A percentile compares a stretch with the other conserved stretches of the same genome.
Evolutionary conservation across 345 rosid species (phyloP).

Genomic region (Anastatica hierochuntica): DNA sequence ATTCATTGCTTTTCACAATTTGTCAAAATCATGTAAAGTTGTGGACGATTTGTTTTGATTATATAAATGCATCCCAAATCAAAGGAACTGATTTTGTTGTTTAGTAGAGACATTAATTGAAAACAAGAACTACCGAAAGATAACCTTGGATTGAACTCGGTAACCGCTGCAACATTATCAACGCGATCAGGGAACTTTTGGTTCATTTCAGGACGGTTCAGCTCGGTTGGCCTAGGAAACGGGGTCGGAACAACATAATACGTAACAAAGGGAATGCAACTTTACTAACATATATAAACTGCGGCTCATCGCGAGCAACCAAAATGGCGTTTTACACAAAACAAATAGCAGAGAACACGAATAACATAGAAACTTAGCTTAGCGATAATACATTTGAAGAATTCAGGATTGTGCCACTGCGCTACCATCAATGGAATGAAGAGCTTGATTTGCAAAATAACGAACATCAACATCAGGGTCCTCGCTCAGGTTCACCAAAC

Average conservation of each 20-base stretch:
- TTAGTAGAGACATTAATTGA: too few species aligned
- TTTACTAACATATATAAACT: constrained; percentile 1
- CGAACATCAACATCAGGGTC: constrained; percentile 98
- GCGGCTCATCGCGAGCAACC: constrained; percentile 15
- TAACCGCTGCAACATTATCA: too few species aligned
- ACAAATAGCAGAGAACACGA: background rate
- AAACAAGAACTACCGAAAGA: too few species aligned
- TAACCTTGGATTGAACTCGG: too few species aligned
- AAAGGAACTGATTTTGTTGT: background rate
- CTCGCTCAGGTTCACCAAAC: constrained; percentile 79
- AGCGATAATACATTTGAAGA: background rate
- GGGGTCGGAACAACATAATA: too few species aligned
- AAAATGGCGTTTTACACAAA: constrained; percentile 14
- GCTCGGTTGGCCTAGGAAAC: too few species aligned
- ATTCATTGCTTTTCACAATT: too few species aligned
- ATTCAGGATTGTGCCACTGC: constrained; percentile 13
- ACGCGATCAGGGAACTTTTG: too few species aligned
- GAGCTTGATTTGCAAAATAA: constrained; percentile 75
- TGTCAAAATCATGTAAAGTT: too few species aligned
- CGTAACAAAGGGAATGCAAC: background rate
- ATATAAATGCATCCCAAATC: background rate
- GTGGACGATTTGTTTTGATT: background rate
- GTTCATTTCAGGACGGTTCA: too few species aligned
- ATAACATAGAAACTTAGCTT: background rate
- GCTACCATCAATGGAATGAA: constrained; percentile 43